Evolutionary conservation across 2,329 filamentous ascomycete species (phyloP).

Genomic region (Aspergillus candidus): DNA sequence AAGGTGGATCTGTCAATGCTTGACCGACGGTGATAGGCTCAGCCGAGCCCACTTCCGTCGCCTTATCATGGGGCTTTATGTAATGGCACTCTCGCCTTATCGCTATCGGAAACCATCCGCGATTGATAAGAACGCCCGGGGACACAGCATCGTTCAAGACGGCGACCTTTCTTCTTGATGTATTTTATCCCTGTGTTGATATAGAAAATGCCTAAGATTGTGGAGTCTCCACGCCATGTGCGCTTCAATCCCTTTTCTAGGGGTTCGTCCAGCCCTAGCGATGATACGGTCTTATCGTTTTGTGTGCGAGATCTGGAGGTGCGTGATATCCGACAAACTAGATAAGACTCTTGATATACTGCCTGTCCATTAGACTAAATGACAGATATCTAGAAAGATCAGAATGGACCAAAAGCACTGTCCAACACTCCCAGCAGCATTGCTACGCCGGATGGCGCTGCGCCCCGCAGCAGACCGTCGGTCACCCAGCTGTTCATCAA

Average conservation of each 20-base stretch:
- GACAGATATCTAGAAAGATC: neutral
- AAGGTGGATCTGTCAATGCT: no score
- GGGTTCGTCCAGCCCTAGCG: slow-evolving; percentile 2
- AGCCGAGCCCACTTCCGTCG: no score
- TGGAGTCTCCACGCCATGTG: neutral
- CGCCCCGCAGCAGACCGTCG: slow-evolving; percentile 19
- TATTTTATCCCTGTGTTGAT: no score
- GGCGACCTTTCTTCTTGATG: no score
- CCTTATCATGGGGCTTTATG: no score
- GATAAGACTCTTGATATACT: neutral
- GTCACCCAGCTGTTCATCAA: slow-evolving; percentile 19
- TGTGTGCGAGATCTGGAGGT: neutral
- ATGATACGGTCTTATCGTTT: slow-evolving; percentile 1
- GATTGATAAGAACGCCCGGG: no score
- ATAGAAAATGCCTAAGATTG: slow-evolving; percentile 2
- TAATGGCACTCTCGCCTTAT: no score
- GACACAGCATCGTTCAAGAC: no score
- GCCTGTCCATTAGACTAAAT: neutral
- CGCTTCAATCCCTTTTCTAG: slow-evolving; percentile 4
- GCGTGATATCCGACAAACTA: slow-evolving; percentile 1
- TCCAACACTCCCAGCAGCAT: neutral
- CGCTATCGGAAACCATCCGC: no score
- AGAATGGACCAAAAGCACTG: neutral
- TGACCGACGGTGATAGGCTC: no score
- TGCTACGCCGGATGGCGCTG: neutral